Evolutionary conservation across 352 stramenopile genomes (phyloP).

Genomic region (Phytophthora litchii): DNA sequence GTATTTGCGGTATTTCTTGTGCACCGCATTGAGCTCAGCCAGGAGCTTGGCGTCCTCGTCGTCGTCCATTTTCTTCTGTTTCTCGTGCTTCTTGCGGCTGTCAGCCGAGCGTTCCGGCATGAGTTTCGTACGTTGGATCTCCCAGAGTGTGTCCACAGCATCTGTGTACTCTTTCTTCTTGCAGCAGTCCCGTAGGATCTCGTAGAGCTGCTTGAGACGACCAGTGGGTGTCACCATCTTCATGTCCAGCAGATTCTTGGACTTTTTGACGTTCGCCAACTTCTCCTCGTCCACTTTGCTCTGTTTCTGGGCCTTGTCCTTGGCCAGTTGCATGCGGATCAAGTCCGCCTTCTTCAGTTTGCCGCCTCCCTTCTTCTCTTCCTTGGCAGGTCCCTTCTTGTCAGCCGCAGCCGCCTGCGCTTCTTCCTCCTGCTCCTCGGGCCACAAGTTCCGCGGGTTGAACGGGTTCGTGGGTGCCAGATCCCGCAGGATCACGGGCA

Average conservation of each 20-base stretch:
- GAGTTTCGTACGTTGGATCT: conserved; percentile 84
- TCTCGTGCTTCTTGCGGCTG: conserved; percentile 70
- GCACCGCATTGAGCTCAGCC: conserved; percentile 66
- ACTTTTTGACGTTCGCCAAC: conserved; percentile 86
- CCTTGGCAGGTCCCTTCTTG: conserved; percentile 37
- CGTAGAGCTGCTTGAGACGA: conserved; percentile 83
- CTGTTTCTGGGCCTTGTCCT: conserved; percentile 89
- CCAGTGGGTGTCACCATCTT: conserved; percentile 87
- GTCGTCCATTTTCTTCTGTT: conserved; percentile 75
- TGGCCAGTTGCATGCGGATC: conserved; percentile 86
- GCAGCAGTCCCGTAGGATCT: conserved; percentile 83
- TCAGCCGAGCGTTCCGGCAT: conserved; percentile 51
- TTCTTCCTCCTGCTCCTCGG: conserved; percentile 72
- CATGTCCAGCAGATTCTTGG: conserved; percentile 81
- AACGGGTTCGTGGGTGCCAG: conserved; percentile 86
- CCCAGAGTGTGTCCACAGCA: conserved; percentile 86
- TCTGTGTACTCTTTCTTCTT: conserved; percentile 89
- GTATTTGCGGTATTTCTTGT: conserved; percentile 91
- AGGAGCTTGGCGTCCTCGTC: conserved; percentile 77
- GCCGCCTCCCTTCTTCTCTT: conserved; percentile 49
- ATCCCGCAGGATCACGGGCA: conserved; percentile 88
- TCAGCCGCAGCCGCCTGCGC: conserved; percentile 20
- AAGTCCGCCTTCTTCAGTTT: conserved; percentile 89
- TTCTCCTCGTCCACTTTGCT: conserved; percentile 90
- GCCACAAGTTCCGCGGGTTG: conserved; percentile 87